phyloP scores from a whole-genome alignment of 257 asterid species.

The Asclepias syriaca region DNA sequence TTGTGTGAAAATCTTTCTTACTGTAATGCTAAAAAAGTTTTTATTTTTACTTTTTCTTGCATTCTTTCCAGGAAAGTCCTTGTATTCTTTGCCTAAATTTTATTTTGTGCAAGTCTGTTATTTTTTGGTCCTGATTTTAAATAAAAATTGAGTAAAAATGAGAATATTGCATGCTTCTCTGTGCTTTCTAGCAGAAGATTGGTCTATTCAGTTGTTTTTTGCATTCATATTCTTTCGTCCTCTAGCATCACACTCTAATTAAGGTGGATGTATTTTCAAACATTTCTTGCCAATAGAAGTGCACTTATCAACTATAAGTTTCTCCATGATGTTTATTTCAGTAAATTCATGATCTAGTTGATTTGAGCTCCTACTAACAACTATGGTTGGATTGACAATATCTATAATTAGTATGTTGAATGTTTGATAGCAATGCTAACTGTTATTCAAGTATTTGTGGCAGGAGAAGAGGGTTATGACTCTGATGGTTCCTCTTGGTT shows the following conservation, averaged over 20 bases:
- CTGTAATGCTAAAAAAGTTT: too few species aligned
- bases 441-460: background rate
- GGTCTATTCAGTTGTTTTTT: background rate
- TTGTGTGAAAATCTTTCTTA: too few species aligned
- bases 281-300: background rate
- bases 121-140: too few species aligned
- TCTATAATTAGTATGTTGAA: background rate
- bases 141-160: background rate
- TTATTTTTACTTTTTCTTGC: too few species aligned
- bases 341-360: background rate
- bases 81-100: too few species aligned
- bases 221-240: background rate
- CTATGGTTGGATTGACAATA: background rate
- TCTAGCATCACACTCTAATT: background rate
- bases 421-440: background rate
- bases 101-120: too few species aligned
- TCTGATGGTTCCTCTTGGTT: constrained; percentile 11
- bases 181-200: background rate
- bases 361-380: background rate
- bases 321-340: background rate
- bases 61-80: too few species aligned
- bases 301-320: background rate
- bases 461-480: background rate
- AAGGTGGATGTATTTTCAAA: background rate
- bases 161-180: background rate